These are phyloP conservation scores for Moesziomyces sp. DNA, from an alignment of 1,284 basidiomycete genomes.

Conservation along the genomic window DNA sequence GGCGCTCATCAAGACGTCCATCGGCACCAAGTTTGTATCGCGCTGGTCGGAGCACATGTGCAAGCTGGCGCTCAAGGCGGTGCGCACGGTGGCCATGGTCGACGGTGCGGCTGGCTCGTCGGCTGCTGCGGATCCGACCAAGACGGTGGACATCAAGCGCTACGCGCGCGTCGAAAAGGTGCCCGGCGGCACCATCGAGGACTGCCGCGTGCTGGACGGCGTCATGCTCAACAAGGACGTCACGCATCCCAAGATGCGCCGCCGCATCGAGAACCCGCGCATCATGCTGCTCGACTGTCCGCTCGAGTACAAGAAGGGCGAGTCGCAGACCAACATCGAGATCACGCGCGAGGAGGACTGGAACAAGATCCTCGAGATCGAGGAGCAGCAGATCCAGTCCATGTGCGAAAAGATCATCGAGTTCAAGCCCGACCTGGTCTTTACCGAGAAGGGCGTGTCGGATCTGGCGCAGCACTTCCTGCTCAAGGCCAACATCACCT, in stretches of 20 bases:
- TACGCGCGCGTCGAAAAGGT: constrained; percentile 98
- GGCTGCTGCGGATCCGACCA: constrained; percentile 21
- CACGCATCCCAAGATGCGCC: constrained; percentile 95
- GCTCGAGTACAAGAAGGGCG: constrained; percentile 98
- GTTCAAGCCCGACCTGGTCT: constrained; percentile 93
- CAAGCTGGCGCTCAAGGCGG: constrained; percentile 88
- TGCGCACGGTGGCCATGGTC: constrained; percentile 79
- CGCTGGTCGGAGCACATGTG: constrained; percentile 99
- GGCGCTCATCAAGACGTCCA: constrained; percentile 95
- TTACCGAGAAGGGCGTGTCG: constrained; percentile 97
- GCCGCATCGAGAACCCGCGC: constrained; percentile 88
- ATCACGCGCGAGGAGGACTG: constrained; percentile 94
- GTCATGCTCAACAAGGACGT: constrained; percentile 99
- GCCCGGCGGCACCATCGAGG: constrained; percentile 95
- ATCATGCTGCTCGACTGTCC: constrained; percentile 94
- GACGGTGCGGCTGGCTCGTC: constrained; percentile 64
- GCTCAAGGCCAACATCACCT: constrained; percentile 87
- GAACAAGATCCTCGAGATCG: constrained; percentile 90
- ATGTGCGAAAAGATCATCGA: constrained; percentile 89
- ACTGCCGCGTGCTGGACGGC: constrained; percentile 85
- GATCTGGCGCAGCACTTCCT: constrained; percentile 93
- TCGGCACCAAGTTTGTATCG: constrained; percentile 98
- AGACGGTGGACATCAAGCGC: constrained; percentile 94
- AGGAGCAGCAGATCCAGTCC: constrained; percentile 94
- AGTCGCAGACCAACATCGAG: constrained; percentile 98